Evolutionary conservation across 176 grass and related monocot species (phyloP).

Genomic region (Guadua angustifolia): DNA sequence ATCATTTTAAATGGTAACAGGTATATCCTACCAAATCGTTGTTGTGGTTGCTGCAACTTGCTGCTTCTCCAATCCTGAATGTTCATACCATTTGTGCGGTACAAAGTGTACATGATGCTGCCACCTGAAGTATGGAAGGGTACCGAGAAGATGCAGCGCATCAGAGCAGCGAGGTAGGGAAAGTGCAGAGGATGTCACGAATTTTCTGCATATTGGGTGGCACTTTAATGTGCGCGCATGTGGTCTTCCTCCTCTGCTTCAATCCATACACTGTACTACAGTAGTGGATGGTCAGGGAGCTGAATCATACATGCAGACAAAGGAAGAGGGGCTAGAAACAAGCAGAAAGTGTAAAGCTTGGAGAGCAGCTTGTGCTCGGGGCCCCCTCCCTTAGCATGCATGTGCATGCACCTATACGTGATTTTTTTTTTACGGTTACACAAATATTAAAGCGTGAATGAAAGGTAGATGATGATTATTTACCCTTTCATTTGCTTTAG

Average conservation of each 20-base stretch:
- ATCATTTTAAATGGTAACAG: not conserved
- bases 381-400: not conserved
- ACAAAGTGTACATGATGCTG: not conserved
- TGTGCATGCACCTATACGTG: not conserved
- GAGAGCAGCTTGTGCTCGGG: conserved; percentile 2
- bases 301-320: not conserved
- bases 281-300: not conserved
- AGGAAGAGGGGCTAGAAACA: not conserved
- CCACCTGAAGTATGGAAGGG: not conserved
- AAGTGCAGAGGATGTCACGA: not conserved
- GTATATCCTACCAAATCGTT: not conserved
- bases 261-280: not conserved
- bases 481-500: no score
- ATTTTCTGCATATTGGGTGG: not conserved
- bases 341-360: not conserved
- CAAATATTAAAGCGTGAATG: no score
- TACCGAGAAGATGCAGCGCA: not conserved
- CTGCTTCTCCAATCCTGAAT: not conserved
- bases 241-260: not conserved
- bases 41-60: not conserved
- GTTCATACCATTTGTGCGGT: not conserved
- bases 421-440: no score
- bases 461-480: no score
- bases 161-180: not conserved
- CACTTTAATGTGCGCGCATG: not conserved